phyloP scores from a whole-genome alignment of 2,329 filamentous ascomycete species.

The Lasiodiplodia gonubiensis region DNA sequence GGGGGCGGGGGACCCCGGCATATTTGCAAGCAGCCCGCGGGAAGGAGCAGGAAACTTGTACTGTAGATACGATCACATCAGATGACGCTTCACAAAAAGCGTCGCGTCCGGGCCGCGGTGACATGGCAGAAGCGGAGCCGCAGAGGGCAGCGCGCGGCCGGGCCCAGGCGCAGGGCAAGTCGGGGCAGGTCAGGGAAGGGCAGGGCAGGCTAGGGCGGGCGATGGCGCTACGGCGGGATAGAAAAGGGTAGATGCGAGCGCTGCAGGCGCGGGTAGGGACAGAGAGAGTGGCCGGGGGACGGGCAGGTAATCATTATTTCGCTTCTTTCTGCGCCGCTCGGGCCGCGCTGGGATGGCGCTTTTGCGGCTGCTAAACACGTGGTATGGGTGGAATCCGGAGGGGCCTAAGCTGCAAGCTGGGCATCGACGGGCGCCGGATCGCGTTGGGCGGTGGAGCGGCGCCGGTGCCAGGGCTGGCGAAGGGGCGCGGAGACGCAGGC shows the following conservation, averaged over 20 bases:
- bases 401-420: constrained; percentile 2
- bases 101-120: constrained; percentile 22
- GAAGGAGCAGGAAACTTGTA: neutral
- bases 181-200: neutral
- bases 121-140: constrained; percentile 18
- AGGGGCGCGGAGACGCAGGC: neutral
- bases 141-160: constrained; percentile 16
- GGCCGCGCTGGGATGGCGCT: constrained; percentile 18
- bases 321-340: constrained; percentile 22
- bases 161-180: constrained; percentile 7
- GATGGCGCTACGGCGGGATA: constrained; percentile 9
- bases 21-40: constrained; percentile 16
- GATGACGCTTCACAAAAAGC: constrained; percentile 22
- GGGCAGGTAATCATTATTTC: constrained; percentile 24
- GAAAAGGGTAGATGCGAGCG: constrained; percentile 2
- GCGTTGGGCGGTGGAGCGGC: constrained; percentile 11
- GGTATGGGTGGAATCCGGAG: constrained; percentile 9
- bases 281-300: neutral
- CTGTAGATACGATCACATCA: constrained; percentile 26
- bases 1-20: constrained; percentile 11
- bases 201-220: neutral
- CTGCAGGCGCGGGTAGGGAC: neutral
- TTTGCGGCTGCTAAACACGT: constrained; percentile 19
- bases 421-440: neutral
- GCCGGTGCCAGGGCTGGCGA: neutral